Percentiles rank a stretch among this genome's conserved stretches.
These are phyloP conservation scores for Pulchroboletus neoregius DNA, from an alignment of 1,284 basidiomycete species.

Conservation along the genomic window DNA sequence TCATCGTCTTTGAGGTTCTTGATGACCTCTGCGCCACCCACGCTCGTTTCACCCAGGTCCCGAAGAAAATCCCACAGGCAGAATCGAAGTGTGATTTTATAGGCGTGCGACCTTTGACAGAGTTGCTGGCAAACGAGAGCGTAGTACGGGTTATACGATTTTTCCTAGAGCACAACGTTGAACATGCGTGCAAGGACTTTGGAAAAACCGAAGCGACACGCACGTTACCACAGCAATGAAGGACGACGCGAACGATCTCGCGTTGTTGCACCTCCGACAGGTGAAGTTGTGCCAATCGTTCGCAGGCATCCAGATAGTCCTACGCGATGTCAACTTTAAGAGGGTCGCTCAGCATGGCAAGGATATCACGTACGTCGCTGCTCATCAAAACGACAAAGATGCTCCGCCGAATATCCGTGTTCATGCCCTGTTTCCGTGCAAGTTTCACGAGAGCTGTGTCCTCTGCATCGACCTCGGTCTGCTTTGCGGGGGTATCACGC, in stretches of 20 bases:
- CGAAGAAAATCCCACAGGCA: slow-evolving; percentile 97
- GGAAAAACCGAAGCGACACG: slow-evolving; percentile 31
- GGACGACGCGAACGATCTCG: slow-evolving; percentile 86
- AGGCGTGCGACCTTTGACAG: slow-evolving; percentile 70
- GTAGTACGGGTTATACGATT: slow-evolving; percentile 94
- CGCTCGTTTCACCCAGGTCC: slow-evolving; percentile 79
- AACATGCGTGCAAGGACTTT: slow-evolving; percentile 2
- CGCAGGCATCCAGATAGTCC: slow-evolving; percentile 94
- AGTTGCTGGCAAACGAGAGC: slow-evolving; percentile 79
- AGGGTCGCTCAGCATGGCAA: background rate
- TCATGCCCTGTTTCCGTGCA: slow-evolving; percentile 96
- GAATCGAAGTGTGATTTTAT: slow-evolving; percentile 93
- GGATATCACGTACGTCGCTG: slow-evolving; percentile 63
- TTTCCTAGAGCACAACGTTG: slow-evolving; percentile 56
- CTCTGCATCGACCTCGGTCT: slow-evolving; percentile 20
- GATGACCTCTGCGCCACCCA: slow-evolving; percentile 78
- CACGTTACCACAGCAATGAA: slow-evolving; percentile 94
- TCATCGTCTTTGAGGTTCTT: slow-evolving; percentile 54
- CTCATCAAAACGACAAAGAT: slow-evolving; percentile 95
- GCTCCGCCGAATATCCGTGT: slow-evolving; percentile 88
- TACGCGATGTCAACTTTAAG: slow-evolving; percentile 36
- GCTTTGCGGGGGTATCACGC: slow-evolving; percentile 31
- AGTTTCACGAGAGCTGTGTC: slow-evolving; percentile 65
- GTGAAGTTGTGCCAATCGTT: slow-evolving; percentile 77
- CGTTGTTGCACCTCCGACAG: slow-evolving; percentile 90